Conservation (phyloP, 495 filamentous ascomycete species). For the Choiromyces venosus region DNA sequence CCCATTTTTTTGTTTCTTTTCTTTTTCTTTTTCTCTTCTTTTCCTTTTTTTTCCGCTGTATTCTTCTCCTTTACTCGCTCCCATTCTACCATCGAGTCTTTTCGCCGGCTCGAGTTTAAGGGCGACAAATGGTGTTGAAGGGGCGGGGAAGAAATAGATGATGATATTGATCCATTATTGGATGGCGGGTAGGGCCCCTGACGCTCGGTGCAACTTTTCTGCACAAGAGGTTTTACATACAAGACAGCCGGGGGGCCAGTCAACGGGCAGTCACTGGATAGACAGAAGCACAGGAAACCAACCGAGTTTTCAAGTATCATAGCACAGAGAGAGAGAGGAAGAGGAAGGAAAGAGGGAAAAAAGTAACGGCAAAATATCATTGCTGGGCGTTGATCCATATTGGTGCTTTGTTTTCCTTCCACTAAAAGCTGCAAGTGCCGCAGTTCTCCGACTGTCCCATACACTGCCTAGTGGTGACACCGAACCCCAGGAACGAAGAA, state of each 20-base stretch:
- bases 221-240: background rate
- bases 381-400: background rate
- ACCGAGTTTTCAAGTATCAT: background rate
- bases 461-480: background rate
- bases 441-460: background rate
- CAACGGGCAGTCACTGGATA: background rate
- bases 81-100: background rate
- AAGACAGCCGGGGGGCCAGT: background rate
- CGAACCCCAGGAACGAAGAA: conserved; percentile 1
- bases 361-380: background rate
- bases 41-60: background rate
- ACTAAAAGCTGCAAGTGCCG: background rate
- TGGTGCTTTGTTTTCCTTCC: background rate
- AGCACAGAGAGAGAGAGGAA: background rate
- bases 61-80: background rate
- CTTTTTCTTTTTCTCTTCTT: background rate
- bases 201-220: background rate
- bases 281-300: background rate
- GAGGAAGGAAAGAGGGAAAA: background rate
- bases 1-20: background rate
- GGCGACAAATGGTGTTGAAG: background rate
- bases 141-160: background rate
- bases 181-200: background rate
- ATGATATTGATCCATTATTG: background rate
- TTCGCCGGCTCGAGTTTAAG: background rate